These are phyloP conservation scores for Calonectria pauciramosa DNA, from an alignment of 2,329 filamentous ascomycete species.

Conservation along the genomic window DNA sequence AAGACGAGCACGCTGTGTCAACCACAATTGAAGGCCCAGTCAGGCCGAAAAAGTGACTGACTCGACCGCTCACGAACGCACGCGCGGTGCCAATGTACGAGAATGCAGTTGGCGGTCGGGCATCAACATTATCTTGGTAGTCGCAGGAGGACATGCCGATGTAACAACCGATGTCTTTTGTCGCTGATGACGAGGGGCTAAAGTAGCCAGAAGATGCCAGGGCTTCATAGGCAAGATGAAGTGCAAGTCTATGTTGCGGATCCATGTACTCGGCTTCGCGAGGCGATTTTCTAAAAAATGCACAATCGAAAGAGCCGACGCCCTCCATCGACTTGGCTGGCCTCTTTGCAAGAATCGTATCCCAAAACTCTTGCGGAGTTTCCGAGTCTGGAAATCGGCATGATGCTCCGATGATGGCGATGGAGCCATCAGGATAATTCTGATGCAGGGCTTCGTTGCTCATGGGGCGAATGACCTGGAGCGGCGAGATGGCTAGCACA, in stretches of 20 bases:
- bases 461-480: not conserved
- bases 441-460: not conserved
- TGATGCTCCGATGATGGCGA: not conserved
- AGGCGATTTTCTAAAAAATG: not conserved
- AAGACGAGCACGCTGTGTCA: not conserved
- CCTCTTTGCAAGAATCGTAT: not conserved
- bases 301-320: not conserved
- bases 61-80: not conserved
- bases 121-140: not conserved
- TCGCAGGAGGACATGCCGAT: conserved; percentile 1
- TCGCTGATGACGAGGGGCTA: not conserved
- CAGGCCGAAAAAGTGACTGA: not conserved
- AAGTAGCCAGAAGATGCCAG: not conserved
- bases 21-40: not conserved
- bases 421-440: not conserved
- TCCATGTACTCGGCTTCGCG: conserved; percentile 7
- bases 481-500: not conserved
- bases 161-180: not conserved
- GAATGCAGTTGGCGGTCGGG: not conserved
- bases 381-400: not conserved
- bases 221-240: conserved; percentile 1
- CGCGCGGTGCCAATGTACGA: not conserved
- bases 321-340: not conserved
- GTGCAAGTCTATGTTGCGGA: not conserved
- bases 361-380: not conserved